phyloP scores from a whole-genome alignment of 768 basidiomycete species.

The Hortiboletus campestris region DNA sequence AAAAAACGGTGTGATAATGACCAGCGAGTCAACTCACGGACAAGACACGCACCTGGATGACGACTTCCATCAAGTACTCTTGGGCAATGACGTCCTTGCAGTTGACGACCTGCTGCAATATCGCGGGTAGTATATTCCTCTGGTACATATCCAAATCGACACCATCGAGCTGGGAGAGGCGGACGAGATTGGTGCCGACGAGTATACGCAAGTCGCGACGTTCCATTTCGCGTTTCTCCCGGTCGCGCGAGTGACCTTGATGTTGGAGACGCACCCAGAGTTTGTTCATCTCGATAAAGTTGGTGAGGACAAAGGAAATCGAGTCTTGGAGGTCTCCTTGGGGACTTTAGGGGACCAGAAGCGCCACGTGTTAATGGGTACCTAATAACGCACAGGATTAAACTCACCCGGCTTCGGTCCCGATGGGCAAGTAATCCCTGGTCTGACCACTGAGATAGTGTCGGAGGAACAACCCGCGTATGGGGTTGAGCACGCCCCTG shows the following conservation, averaged over 20 bases:
- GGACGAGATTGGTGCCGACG: conserved; percentile 96
- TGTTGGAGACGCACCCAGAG: conserved; percentile 99
- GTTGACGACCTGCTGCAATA: conserved; percentile 95
- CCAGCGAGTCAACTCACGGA: not conserved
- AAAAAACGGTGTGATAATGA: not conserved
- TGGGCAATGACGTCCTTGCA: conserved; percentile 99
- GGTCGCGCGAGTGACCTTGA: conserved; percentile 94
- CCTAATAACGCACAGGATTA: not conserved
- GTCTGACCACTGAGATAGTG: conserved; percentile 98
- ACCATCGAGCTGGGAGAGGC: conserved; percentile 92
- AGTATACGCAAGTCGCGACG: conserved; percentile 92
- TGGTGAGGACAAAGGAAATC: conserved; percentile 92
- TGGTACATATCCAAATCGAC: conserved; percentile 94
- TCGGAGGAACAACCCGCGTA: conserved; percentile 89
- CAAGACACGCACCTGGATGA: conserved; percentile 79
- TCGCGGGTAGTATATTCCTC: conserved; percentile 80
- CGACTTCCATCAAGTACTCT: conserved; percentile 99
- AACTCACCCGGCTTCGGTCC: conserved; percentile 73
- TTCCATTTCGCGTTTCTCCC: conserved; percentile 97
- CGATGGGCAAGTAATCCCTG: conserved; percentile 91
- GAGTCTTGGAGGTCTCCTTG: conserved; percentile 92
- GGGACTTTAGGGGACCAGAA: conserved; percentile 53
- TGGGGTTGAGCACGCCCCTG: conserved; percentile 94
- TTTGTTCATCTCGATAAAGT: conserved; percentile 99
- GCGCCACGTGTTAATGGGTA: not conserved